Base-by-base conservation (phyloP, 2,329 filamentous ascomycete genomes). In the Pyricularia pennisetigena region DNA sequence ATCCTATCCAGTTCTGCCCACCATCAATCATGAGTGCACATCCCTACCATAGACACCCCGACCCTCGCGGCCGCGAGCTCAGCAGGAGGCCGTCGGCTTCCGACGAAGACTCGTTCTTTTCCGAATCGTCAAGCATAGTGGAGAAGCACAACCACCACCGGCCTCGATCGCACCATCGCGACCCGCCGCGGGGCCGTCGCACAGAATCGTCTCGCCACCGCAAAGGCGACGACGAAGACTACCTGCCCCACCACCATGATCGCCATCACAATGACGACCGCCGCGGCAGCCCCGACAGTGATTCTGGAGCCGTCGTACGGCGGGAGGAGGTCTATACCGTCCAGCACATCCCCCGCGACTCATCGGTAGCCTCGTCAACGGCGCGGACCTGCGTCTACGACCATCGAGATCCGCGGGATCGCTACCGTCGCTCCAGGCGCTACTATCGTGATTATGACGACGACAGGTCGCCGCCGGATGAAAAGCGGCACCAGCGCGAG, bases 401-500 rank as follows among this genome's bases (percentile, higher is more conserved):
- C 35, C 49, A 30, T 28, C 29, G 29, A n/a, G 63, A 35, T 23
- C 63, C 29, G 20, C 63, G 29, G 14, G 29, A 64, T 8, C 29
- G 24, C 16, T 14, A 8, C 23, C 64, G 26, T 26, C 64, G 32
- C 23, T 20, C 32, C 4, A 20, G 64, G 29, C 20, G 64, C 23
- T 41, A 41, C 12, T 41, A 41, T 4, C 32, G 12, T 32, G 0
- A 86, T 82, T 0, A 85, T 72, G 3, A 86, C 70, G 67, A 84
- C 78, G 2, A 70, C 41, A 29, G 59, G 16, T 28, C 28, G 41
- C 20, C 54, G 23, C 4, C 16, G 41, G 41, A 61, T 8, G 23
- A 54, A 49, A 59, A 67, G n/a, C n/a, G 49, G 23, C 49, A 49
- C 8, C 26, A 49, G 49, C 54, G 41, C 41, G 59, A 32, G 29